Evolutionary conservation across 768 basidiomycete genomes (phyloP).

Genomic region (Lactifluus piperatus): DNA sequence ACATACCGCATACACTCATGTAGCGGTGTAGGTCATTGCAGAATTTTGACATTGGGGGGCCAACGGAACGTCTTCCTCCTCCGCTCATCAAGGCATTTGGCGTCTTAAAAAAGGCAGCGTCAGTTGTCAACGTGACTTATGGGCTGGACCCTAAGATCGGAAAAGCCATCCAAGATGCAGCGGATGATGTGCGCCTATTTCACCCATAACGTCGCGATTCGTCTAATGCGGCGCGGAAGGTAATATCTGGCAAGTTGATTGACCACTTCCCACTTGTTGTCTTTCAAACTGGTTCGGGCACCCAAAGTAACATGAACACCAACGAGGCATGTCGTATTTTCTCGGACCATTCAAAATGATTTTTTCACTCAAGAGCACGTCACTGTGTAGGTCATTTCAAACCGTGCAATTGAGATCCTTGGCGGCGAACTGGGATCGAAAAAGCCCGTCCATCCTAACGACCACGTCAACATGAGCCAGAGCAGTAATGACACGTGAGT

Average conservation of each 20-base stretch:
- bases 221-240: slow-evolving; percentile 38
- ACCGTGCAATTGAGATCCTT: slow-evolving; percentile 93
- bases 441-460: slow-evolving; percentile 97
- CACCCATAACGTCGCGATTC: neutral
- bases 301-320: slow-evolving; percentile 97
- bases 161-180: slow-evolving; percentile 82
- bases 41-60: slow-evolving; percentile 98
- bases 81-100: slow-evolving; percentile 99
- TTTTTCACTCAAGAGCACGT: neutral
- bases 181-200: slow-evolving; percentile 67
- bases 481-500: slow-evolving; percentile 96
- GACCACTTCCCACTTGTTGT: slow-evolving; percentile 98
- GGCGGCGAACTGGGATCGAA: slow-evolving; percentile 95
- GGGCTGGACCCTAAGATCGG: slow-evolving; percentile 85
- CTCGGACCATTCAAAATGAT: neutral
- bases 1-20: neutral
- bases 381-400: slow-evolving; percentile 76
- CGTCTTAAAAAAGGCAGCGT: slow-evolving; percentile 94
- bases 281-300: slow-evolving; percentile 98
- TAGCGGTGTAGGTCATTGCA: slow-evolving; percentile 63
- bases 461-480: slow-evolving; percentile 99
- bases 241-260: slow-evolving; percentile 89
- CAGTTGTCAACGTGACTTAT: slow-evolving; percentile 81
- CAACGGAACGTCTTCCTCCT: slow-evolving; percentile 83
- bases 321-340: slow-evolving; percentile 63